Conservation (phyloP, 768 basidiomycete genomes). For the Kondoa subrosea region DNA sequence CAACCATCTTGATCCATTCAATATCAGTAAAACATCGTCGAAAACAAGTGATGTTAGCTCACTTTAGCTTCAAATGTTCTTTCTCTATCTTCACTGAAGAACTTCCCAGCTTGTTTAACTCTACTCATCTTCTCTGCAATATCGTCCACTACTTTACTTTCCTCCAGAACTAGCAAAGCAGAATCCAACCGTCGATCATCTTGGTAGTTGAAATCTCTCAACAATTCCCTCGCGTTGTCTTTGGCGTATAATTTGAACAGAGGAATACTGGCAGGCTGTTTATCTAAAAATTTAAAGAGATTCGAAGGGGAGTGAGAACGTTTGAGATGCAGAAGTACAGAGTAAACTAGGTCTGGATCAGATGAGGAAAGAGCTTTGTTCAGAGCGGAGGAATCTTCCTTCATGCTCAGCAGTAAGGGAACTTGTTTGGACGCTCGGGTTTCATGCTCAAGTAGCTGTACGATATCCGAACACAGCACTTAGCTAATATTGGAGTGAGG, state of each 20-base stretch:
- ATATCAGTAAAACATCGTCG: not conserved
- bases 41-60: not conserved
- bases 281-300: conserved; percentile 81
- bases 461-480: not conserved
- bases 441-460: conserved; percentile 77
- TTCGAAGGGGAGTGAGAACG: conserved; percentile 66
- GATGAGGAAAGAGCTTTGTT: conserved; percentile 84
- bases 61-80: conserved; percentile 49
- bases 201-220: conserved; percentile 92
- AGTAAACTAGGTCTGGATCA: conserved; percentile 94
- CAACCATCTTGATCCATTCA: conserved; percentile 55
- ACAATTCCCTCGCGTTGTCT: conserved; percentile 48
- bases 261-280: conserved; percentile 23
- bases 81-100: conserved; percentile 90
- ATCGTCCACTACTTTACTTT: conserved; percentile 46
- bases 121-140: conserved; percentile 50
- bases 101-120: conserved; percentile 71
- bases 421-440: conserved; percentile 77
- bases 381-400: conserved; percentile 74
- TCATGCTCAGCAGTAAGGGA: conserved; percentile 80
- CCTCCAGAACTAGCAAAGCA: conserved; percentile 71
- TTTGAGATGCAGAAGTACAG: conserved; percentile 75
- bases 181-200: conserved; percentile 89
- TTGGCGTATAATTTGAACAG: conserved; percentile 25
- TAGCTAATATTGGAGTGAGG: not conserved